phyloP scores from a whole-genome alignment of 176 grass and related monocot genomes.

The Panicum miliaceum region DNA sequence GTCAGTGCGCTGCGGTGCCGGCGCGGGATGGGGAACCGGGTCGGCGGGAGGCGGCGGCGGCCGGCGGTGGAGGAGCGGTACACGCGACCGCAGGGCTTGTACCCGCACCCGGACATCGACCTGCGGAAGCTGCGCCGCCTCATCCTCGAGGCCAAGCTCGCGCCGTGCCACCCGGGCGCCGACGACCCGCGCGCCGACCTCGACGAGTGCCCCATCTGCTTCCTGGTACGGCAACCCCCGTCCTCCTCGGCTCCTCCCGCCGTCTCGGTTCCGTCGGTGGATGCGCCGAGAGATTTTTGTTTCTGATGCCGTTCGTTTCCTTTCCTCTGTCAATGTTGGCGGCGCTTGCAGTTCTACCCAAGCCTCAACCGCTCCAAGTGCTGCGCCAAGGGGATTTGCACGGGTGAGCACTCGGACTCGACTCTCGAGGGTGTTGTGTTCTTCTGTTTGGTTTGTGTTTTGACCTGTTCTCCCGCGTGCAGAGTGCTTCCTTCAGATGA shows the following conservation, averaged over 20 bases:
- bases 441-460: not conserved
- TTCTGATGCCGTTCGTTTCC: not conserved
- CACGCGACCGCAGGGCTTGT: slow-evolving; percentile 90
- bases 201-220: slow-evolving; percentile 97
- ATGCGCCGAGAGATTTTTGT: too few species aligned
- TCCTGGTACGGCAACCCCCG: slow-evolving; percentile 71
- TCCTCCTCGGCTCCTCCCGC: not conserved
- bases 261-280: not conserved
- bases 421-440: not conserved
- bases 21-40: slow-evolving; percentile 48
- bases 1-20: not conserved
- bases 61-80: slow-evolving; percentile 81
- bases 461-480: slow-evolving; percentile 14
- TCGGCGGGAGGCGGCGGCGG: slow-evolving; percentile 40
- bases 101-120: slow-evolving; percentile 85
- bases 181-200: slow-evolving; percentile 72
- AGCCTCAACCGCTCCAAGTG: slow-evolving; percentile 94
- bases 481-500: slow-evolving; percentile 99
- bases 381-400: slow-evolving; percentile 93
- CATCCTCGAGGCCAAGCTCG: slow-evolving; percentile 91
- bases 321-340: not conserved
- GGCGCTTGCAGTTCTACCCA: slow-evolving; percentile 62
- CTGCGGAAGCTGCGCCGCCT: slow-evolving; percentile 83
- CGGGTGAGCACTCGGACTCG: slow-evolving; percentile 48
- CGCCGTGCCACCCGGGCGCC: slow-evolving; percentile 76